Conservation (phyloP, 2,329 filamentous ascomycete genomes). For the Hymenoscyphus linearis region DNA sequence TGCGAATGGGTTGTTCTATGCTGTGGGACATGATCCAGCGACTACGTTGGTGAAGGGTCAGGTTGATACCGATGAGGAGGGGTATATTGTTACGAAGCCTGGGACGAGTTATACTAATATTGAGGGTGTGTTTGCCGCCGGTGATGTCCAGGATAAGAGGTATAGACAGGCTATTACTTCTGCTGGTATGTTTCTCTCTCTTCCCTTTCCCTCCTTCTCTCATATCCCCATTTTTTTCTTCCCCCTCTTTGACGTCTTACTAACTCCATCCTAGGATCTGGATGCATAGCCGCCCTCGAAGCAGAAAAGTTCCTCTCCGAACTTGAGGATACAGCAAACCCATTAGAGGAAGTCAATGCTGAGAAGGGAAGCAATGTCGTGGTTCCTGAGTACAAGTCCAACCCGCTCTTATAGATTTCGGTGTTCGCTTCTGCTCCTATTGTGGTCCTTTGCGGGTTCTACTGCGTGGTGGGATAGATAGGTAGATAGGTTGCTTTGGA, state of each 20-base stretch:
- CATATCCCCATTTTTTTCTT: too few species aligned
- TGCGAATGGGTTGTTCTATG: slow-evolving; percentile 93
- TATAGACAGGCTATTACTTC: slow-evolving; percentile 98
- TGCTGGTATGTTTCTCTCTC: slow-evolving; percentile 61
- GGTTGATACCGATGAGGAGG: slow-evolving; percentile 80
- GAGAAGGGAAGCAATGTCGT: slow-evolving; percentile 44
- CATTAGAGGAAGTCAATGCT: slow-evolving; percentile 36
- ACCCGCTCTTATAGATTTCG: slow-evolving; percentile 53
- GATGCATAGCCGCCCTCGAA: slow-evolving; percentile 92
- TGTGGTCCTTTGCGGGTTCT: neutral
- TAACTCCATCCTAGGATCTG: slow-evolving; percentile 57
- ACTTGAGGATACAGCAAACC: slow-evolving; percentile 29
- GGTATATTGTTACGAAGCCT: slow-evolving; percentile 84
- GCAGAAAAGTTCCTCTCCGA: slow-evolving; percentile 91
- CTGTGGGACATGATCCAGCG: slow-evolving; percentile 93
- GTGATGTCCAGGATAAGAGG: slow-evolving; percentile 97
- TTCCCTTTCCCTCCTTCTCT: neutral
- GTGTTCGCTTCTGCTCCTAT: neutral
- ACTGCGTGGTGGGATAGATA: neutral
- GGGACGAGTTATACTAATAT: slow-evolving; percentile 85
- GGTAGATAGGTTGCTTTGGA: too few species aligned
- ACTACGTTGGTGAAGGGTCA: slow-evolving; percentile 87
- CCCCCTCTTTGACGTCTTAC: slow-evolving; percentile 10
- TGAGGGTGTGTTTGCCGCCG: slow-evolving; percentile 90
- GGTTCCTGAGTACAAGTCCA: slow-evolving; percentile 57